phyloP scores from a whole-genome alignment of 2,329 filamentous ascomycete genomes.

The Aspergillus japonicus region DNA sequence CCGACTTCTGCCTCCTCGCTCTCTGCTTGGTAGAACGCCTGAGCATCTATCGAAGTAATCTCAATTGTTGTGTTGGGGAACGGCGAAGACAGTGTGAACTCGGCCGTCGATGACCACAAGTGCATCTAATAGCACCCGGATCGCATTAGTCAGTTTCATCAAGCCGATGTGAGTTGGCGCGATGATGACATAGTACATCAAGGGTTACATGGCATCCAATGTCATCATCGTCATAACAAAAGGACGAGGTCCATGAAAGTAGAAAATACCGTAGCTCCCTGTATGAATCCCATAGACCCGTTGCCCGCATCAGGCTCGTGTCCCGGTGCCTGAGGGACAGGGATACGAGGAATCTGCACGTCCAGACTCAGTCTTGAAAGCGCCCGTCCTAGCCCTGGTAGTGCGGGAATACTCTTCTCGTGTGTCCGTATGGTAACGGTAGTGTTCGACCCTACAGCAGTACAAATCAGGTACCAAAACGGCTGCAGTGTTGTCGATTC shows the following conservation, averaged over 20 bases:
- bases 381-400: constrained; percentile 69
- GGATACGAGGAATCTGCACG: constrained; percentile 68
- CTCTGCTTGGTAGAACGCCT: constrained; percentile 78
- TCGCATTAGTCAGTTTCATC: constrained; percentile 15
- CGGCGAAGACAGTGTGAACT: constrained; percentile 80
- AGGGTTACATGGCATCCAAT: constrained; percentile 10
- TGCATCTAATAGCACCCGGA: constrained; percentile 56
- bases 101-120: constrained; percentile 79
- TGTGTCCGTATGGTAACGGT: constrained; percentile 73
- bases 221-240: constrained; percentile 9
- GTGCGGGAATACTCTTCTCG: constrained; percentile 67
- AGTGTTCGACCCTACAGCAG: constrained; percentile 66
- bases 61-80: constrained; percentile 70
- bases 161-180: constrained; percentile 27
- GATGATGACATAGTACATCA: constrained; percentile 10
- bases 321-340: constrained; percentile 52
- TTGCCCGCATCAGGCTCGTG: constrained; percentile 43
- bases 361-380: constrained; percentile 71
- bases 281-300: constrained; percentile 68
- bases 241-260: constrained; percentile 21
- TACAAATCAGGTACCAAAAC: constrained; percentile 10
- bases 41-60: constrained; percentile 78
- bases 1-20: constrained; percentile 75
- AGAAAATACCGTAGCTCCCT: constrained; percentile 65
- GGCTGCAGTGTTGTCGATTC: no score